Base-by-base conservation (phyloP, 306 rosid genomes). In the Abrus precatorius region DNA sequence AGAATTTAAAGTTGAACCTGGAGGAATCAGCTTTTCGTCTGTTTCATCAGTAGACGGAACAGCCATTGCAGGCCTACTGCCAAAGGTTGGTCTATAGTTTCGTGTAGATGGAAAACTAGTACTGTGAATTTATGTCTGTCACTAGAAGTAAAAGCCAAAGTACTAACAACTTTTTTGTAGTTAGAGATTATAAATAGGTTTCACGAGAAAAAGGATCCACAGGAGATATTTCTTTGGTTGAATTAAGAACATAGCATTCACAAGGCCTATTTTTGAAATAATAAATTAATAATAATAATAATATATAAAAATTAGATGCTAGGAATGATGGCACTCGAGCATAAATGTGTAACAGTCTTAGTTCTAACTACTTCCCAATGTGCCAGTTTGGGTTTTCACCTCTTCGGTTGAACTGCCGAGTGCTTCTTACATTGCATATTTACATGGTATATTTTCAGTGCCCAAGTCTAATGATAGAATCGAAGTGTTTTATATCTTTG, bases 61-160 rank as follows among this genome's bases (percentile, higher is more conserved):
- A 20, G 45, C 86, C 77, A 75, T 80, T 81, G 86, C 85, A 56
- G 89, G 89, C 82, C 85, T 95, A 55, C 4, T 92, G 74, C 99
- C 97, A 20, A 93, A 95, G 97, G 99, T 95, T 54, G 81, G 88
- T 82, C 59, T 82, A 13, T 62, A 63, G 30, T 77, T 80, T 82
- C 74, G 72, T 34, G 57, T 61, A 76, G 53, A 52, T 75, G 53
- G 69, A 67, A 74, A 33, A 75, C 14, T 69, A 38, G 62, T 29
- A n/a, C 13, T 62, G 29, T 44, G 70, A 69, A 53, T 33, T 80
- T 69, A 12, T 41, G 44, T 64, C 14, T 80, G 57, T 65, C 50
- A 60, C 38, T 50, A 27, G 13, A 75, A 49, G 80, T 20, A 70
- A 64, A 74, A 27, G 8, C 80, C 60, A 3, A 72, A 72, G 40